Evolutionary conservation across 2,329 filamentous ascomycete genomes (phyloP), one percentile per base, ranked within the genome.

Genomic region (Botrytis byssoidea): DNA sequence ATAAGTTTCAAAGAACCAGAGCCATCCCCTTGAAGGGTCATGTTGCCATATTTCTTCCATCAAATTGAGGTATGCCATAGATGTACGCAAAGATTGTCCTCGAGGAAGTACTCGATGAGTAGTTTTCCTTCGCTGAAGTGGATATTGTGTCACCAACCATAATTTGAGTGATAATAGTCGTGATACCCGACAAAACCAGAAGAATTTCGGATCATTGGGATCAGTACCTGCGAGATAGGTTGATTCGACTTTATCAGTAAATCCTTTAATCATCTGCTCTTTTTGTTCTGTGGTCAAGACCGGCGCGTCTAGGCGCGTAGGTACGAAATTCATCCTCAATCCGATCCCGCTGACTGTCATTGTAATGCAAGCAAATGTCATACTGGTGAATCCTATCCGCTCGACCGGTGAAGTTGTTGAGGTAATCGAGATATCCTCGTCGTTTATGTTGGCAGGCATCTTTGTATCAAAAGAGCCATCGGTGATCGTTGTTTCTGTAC

Each of bases 371-470:
- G 60, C 48, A 59, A 77, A 74, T 1, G 75, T 64, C 75, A 77
- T 75, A 25, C 71, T 73, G 32, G 76, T 76, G n/a, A 44, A 18
- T 29, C 74, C 75, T n/a, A 61, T 10, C 40, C 25, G 66, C 14
- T 66, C 70, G 4, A 65, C 37, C 5, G 64, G 44, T 29, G 61
- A 25, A 40, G 65, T 32, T 22, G 40, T 55, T 9, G 25, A 59
- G 25, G 40, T 55, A 16, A 65, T 37, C 42, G 79, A 79, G 48
- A 88, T 82, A 73, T 87, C 85, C 25, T 83, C 83, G 74, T 88
- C 86, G 72, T 88, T 85, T 75, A 88, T 81, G 74, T 88, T 88
- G 51, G 85, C 78, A 1, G 87, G 87, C 67, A 85, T 79, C 67
- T 81, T 82, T 37, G 84, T 85, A 75, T 87, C 84, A 74, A 84